Base-by-base conservation (phyloP, 2,329 filamentous ascomycete genomes). In the Byssoonygena ceratinophila region DNA sequence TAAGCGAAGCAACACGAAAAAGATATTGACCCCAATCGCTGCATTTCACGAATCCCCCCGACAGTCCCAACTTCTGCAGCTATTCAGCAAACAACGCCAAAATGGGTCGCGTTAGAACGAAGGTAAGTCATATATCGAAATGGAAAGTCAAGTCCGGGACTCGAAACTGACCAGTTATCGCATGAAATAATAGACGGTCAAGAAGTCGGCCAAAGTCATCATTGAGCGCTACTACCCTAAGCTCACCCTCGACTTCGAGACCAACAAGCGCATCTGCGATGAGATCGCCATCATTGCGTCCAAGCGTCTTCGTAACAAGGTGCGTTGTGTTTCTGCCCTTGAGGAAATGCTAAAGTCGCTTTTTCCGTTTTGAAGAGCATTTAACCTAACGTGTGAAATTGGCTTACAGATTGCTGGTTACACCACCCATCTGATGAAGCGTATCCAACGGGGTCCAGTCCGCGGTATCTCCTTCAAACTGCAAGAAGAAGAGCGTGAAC, bases 381-480 rank as follows among this genome's bases (percentile, higher is more conserved):
- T 18, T 20, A 9, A 2, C n/a, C 41, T 32, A 43, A 47, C 14
- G 16, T 49, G 41, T n/a, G 6, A 44, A 16, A 32, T 20, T n/a
- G 9, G 22, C 1, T 43, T 56, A 51, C 62, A 91, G 87, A 94
- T 95, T 79, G 90, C 92, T 70, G 92, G 92, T 68, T 97, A 95
- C 84, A 95, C 91, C 68, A 97, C 92, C 64, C 89, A 94, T 74
- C 74, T 94, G 76, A 98, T 98, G 94, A 97, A 97, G 85, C 92
- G 92, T 77, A 98, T 98, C 68, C 92, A 97, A 82, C 89, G 92
- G 74, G 92, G 92, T 63, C 92, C 92, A 63, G 92, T 98, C 76
- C 94, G 92, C 68, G 92, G 92, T 81, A 98, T 98, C 78, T 98
- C 94, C 76, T 98, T 98, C 90, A 98, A 98, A 84, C 87, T 98